Percentiles rank a stretch among this genome's conserved stretches.
Conservation (phyloP, 306 rosid genomes). For the Malus sylvestris region DNA sequence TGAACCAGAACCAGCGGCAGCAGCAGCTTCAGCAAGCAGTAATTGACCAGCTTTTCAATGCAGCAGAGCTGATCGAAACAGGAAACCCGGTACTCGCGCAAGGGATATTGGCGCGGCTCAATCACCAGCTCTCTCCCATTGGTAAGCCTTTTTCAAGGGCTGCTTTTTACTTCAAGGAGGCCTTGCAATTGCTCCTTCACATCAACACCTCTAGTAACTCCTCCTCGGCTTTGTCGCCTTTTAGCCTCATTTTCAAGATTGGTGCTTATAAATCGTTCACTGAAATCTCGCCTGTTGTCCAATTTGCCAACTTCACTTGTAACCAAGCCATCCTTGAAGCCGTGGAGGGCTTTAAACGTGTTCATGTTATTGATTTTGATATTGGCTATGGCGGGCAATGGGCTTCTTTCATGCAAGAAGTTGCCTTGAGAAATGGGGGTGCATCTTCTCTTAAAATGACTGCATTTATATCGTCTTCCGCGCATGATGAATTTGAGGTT, state of each 20-base stretch:
- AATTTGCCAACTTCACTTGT: constrained; percentile 77
- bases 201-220: constrained; percentile 25
- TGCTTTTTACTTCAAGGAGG: constrained; percentile 85
- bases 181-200: constrained; percentile 54
- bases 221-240: constrained; percentile 42
- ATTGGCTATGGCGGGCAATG: constrained; percentile 91
- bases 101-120: constrained; percentile 99
- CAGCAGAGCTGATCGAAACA: constrained; percentile 79
- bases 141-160: constrained; percentile 97
- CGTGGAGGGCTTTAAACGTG: constrained; percentile 49
- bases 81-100: constrained; percentile 86
- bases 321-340: constrained; percentile 91
- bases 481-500: constrained; percentile 58
- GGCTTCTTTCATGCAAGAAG: constrained; percentile 91
- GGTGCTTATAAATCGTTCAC: constrained; percentile 86
- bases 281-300: constrained; percentile 80
- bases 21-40: constrained; percentile 63
- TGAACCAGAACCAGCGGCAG: constrained; percentile 13
- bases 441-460: constrained; percentile 64
- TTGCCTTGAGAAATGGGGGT: constrained; percentile 55
- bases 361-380: constrained; percentile 77
- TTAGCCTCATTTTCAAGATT: constrained; percentile 57
- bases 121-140: constrained; percentile 91
- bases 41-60: constrained; percentile 64
- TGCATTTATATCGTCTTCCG: constrained; percentile 55